phyloP scores from a whole-genome alignment of 208 protist genomes.

The Crithidia sp. region DNA sequence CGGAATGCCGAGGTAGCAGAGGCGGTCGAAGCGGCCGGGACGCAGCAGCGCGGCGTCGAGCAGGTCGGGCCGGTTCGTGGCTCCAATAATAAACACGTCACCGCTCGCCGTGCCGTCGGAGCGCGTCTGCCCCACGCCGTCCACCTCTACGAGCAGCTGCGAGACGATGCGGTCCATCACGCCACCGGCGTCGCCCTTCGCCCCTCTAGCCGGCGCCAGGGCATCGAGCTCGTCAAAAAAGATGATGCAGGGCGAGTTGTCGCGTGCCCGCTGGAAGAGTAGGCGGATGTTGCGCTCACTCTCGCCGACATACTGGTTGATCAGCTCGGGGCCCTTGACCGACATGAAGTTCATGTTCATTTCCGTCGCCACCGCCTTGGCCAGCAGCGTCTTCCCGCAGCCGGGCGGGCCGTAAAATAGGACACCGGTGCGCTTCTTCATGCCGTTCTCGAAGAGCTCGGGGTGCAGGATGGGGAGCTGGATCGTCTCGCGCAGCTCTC shows the following conservation, averaged over 20 bases:
- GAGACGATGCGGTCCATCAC: slow-evolving; percentile 95
- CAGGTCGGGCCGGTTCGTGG: slow-evolving; percentile 93
- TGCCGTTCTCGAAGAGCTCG: slow-evolving; percentile 73
- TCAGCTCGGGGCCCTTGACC: slow-evolving; percentile 95
- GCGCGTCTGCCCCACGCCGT: slow-evolving; percentile 79
- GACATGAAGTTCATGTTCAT: slow-evolving; percentile 95
- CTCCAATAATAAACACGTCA: slow-evolving; percentile 94
- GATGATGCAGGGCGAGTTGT: slow-evolving; percentile 92
- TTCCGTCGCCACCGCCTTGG: slow-evolving; percentile 94
- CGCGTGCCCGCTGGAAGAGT: slow-evolving; percentile 88
- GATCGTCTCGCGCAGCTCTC: slow-evolving; percentile 82
- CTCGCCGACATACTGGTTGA: slow-evolving; percentile 95
- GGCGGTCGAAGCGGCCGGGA: slow-evolving; percentile 91
- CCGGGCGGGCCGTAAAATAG: slow-evolving; percentile 94
- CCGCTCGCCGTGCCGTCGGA: slow-evolving; percentile 69
- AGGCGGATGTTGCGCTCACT: slow-evolving; percentile 91
- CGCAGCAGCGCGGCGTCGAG: slow-evolving; percentile 92
- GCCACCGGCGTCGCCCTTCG: slow-evolving; percentile 88
- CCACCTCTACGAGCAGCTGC: slow-evolving; percentile 93
- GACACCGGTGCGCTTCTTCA: slow-evolving; percentile 84
- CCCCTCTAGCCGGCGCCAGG: slow-evolving; percentile 85
- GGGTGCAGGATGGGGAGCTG: slow-evolving; percentile 86
- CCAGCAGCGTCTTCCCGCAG: slow-evolving; percentile 95
- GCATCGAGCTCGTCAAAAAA: slow-evolving; percentile 96
- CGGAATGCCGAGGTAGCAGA: slow-evolving; percentile 90